Percentiles rank a stretch among this genome's conserved stretches.
Conservation (phyloP, 177 flowering plant species). For the Vitis hybrid region DNA sequence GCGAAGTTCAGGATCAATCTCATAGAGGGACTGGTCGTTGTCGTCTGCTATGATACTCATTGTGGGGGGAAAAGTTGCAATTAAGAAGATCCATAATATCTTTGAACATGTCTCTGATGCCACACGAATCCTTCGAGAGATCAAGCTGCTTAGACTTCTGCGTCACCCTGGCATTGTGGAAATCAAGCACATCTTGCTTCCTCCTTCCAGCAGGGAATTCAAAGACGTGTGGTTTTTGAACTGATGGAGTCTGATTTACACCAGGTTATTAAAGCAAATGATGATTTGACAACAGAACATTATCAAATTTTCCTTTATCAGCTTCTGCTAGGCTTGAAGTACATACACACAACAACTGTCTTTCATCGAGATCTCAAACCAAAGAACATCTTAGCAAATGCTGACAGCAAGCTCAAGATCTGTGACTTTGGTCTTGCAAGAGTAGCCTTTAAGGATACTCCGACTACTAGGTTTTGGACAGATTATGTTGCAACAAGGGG, state of each 20-base stretch:
- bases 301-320: too few relatives aligned
- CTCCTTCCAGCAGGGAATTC: slow-evolving; percentile 95
- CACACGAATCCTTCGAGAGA: too few relatives aligned
- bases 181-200: slow-evolving; percentile 92
- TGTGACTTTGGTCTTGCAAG: slow-evolving; percentile 99
- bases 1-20: too few relatives aligned
- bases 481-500: slow-evolving; percentile 99
- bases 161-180: slow-evolving; percentile 98
- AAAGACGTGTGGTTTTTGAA: slow-evolving; percentile 92
- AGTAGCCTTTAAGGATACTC: slow-evolving; percentile 93
- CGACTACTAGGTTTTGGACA: slow-evolving; percentile 97
- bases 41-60: too few relatives aligned
- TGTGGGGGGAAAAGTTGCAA: too few relatives aligned
- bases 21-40: too few relatives aligned
- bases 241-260: slow-evolving; percentile 97
- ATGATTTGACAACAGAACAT: slow-evolving; percentile 7
- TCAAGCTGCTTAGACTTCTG: slow-evolving; percentile 87
- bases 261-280: slow-evolving; percentile 96
- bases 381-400: slow-evolving; percentile 92
- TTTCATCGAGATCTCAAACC: slow-evolving; percentile 26
- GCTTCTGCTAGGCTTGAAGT: too few relatives aligned
- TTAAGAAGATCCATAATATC: too few relatives aligned
- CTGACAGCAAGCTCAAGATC: slow-evolving; percentile 94
- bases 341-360: too few relatives aligned
- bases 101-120: too few relatives aligned